phyloP scores from a whole-genome alignment of 2,329 filamentous ascomycete species.

The Endocalyx cinctus region DNA sequence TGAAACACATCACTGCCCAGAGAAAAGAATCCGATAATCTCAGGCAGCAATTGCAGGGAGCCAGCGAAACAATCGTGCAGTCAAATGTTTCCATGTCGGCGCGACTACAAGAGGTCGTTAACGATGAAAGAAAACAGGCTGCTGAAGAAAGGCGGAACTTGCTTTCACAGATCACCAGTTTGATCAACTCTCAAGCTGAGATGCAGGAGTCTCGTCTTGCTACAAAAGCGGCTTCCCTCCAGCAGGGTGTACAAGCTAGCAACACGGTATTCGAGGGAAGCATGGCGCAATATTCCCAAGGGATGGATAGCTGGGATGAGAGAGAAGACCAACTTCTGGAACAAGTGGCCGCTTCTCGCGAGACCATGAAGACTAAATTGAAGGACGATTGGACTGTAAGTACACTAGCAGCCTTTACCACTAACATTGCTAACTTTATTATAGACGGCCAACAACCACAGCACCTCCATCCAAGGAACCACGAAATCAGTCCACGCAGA shows the following conservation, averaged over 20 bases:
- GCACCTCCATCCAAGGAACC: constrained; percentile 75
- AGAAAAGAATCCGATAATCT: constrained; percentile 71
- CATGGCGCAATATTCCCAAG: constrained; percentile 60
- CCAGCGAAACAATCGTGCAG: constrained; percentile 63
- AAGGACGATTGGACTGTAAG: constrained; percentile 81
- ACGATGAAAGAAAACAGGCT: constrained; percentile 70
- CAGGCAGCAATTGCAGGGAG: constrained; percentile 64
- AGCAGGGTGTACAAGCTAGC: constrained; percentile 60
- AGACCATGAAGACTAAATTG: constrained; percentile 74
- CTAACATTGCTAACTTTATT: constrained; percentile 16
- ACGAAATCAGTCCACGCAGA: constrained; percentile 86
- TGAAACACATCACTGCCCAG: constrained; percentile 70
- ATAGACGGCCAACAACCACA: constrained; percentile 72
- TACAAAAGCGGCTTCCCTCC: constrained; percentile 57
- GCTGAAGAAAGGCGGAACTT: constrained; percentile 70
- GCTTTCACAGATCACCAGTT: constrained; percentile 68
- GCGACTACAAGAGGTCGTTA: constrained; percentile 63
- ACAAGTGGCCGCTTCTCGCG: constrained; percentile 67
- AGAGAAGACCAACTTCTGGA: constrained; percentile 66
- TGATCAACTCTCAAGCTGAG: constrained; percentile 72
- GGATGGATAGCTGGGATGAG: constrained; percentile 70
- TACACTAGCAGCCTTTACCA: constrained; percentile 36
- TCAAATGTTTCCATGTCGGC: constrained; percentile 64
- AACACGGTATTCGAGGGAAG: constrained; percentile 61
- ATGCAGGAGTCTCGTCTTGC: constrained; percentile 68